Evolutionary conservation across 2,329 filamentous ascomycete genomes (phyloP).

Genomic region (Orbilia ellipsospora): DNA sequence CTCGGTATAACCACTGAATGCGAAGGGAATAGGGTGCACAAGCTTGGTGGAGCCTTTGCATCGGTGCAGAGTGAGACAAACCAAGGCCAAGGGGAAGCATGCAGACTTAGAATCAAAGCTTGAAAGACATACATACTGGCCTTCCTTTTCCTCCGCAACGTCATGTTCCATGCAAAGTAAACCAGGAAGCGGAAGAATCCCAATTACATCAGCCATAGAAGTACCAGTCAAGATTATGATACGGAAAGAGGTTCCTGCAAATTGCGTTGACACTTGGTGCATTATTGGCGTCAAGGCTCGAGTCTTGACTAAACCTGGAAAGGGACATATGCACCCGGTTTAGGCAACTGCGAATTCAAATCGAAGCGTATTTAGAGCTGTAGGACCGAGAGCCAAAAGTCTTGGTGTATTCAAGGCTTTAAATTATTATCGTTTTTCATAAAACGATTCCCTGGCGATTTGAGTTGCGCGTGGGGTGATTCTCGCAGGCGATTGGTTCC

Average conservation of each 20-base stretch:
- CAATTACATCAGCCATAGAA: neutral
- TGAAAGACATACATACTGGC: constrained; percentile 37
- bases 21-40: neutral
- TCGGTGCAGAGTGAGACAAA: neutral
- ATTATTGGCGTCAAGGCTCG: constrained; percentile 32
- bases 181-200: constrained; percentile 27
- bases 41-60: constrained; percentile 36
- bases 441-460: neutral
- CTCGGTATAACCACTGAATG: constrained; percentile 8
- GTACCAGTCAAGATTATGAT: too few relatives aligned
- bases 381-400: constrained; percentile 19
- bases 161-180: constrained; percentile 40
- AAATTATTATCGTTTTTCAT: neutral
- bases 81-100: constrained; percentile 14
- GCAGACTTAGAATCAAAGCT: constrained; percentile 9
- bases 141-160: constrained; percentile 44
- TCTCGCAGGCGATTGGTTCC: constrained; percentile 41
- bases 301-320: constrained; percentile 45
- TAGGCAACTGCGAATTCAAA: constrained; percentile 42
- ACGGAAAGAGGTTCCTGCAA: too few relatives aligned
- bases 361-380: constrained; percentile 25
- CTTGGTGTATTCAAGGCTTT: constrained; percentile 17
- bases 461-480: constrained; percentile 36
- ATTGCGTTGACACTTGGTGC: constrained; percentile 2
- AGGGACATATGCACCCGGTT: constrained; percentile 31